These are phyloP conservation scores for Priceomyces carsonii DNA, from an alignment of 805 yeast species.

Conservation along the genomic window DNA sequence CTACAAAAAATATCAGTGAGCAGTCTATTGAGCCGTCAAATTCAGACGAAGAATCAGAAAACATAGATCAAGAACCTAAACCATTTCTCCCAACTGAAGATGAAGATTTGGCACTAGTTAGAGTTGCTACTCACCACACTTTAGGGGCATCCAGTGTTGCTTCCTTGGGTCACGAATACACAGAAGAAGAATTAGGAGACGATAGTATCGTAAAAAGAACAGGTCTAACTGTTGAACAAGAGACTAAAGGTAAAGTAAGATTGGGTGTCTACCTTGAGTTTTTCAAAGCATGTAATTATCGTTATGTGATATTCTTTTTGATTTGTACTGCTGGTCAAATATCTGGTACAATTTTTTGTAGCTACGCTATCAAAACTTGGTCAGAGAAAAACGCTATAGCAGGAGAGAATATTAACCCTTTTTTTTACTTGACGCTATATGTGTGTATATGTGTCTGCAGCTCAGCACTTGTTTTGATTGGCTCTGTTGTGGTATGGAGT, in stretches of 20 bases:
- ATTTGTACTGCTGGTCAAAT: constrained; percentile 22
- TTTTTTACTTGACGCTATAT: constrained; percentile 25
- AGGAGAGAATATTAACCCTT: constrained; percentile 24
- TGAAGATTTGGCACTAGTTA: constrained; percentile 12
- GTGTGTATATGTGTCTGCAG: constrained; percentile 28
- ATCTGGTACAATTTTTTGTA: constrained; percentile 21
- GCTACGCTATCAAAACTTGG: constrained; percentile 35
- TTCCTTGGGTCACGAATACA: constrained; percentile 34
- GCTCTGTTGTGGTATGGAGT: constrained; percentile 32
- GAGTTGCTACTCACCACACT: constrained; percentile 3
- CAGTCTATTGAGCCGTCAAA: neutral
- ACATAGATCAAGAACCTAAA: constrained; percentile 2
- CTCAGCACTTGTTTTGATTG: constrained; percentile 24
- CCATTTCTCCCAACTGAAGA: constrained; percentile 1
- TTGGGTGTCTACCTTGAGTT: constrained; percentile 54
- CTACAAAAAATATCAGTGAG: constrained; percentile 19
- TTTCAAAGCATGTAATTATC: constrained; percentile 56
- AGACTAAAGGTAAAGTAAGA: constrained; percentile 62
- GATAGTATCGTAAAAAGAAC: constrained; percentile 11
- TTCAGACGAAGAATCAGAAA: constrained; percentile 1
- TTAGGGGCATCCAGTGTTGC: constrained; percentile 26
- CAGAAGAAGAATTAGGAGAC: constrained; percentile 22
- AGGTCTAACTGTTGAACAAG: constrained; percentile 26
- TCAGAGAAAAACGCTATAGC: constrained; percentile 28
- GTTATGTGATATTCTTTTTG: constrained; percentile 45